These are phyloP conservation scores for Drechslera avenae DNA, from an alignment of 2,329 filamentous ascomycete species.

Conservation along the genomic window DNA sequence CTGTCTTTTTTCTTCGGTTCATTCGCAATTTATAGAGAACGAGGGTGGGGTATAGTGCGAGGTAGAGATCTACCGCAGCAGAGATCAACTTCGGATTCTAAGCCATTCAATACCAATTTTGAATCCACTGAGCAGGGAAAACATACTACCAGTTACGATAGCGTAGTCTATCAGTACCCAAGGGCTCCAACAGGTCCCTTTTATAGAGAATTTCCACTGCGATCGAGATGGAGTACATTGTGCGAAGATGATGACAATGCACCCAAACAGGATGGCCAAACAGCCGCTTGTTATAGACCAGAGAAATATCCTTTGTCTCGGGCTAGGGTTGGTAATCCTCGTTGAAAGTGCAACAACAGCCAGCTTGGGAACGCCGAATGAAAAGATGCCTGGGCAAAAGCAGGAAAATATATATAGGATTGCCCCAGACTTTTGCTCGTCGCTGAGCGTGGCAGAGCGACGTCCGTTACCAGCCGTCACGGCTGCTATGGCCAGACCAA, in stretches of 20 bases:
- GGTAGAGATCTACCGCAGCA: slow-evolving; percentile 1
- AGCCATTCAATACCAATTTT: background rate
- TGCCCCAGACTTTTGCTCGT: background rate
- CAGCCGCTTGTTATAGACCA: background rate
- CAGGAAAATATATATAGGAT: background rate
- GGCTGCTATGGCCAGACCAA: slow-evolving; percentile 1
- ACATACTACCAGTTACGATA: background rate
- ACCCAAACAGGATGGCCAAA: background rate
- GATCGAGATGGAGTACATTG: background rate
- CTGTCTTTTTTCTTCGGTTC: background rate
- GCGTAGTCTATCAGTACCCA: slow-evolving; percentile 1
- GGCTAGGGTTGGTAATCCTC: slow-evolving; percentile 1
- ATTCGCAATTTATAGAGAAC: slow-evolving; percentile 1
- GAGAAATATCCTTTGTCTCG: background rate
- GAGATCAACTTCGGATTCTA: background rate
- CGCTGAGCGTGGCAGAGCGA: background rate
- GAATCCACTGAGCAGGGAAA: background rate
- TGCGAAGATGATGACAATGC: slow-evolving; percentile 1
- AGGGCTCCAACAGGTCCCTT: slow-evolving; percentile 1
- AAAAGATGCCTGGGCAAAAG: background rate
- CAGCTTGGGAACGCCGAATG: background rate
- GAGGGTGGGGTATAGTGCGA: background rate
- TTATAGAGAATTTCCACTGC: background rate
- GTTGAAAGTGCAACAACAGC: background rate
- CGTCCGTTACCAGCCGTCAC: background rate